A percentile compares a stretch with the other conserved stretches of the same genome.
Evolutionary conservation across 2,329 filamentous ascomycete genomes (phyloP).

Genomic region (Alternaria dauci): DNA sequence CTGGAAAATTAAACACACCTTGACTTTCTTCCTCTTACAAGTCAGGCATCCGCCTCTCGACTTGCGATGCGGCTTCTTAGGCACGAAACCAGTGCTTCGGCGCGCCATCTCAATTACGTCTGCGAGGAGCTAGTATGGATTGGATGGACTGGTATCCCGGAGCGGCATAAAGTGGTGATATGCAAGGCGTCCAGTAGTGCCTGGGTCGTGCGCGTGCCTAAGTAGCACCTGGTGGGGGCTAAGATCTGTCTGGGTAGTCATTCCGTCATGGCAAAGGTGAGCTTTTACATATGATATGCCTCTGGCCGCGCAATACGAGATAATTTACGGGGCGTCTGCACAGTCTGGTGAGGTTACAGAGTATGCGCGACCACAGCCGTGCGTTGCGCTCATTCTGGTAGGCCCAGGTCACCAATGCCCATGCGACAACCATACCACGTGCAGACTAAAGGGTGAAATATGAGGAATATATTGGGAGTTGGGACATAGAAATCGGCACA

Average conservation of each 20-base stretch:
- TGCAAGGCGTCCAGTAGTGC: conserved; percentile 6
- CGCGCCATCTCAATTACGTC: conserved; percentile 29
- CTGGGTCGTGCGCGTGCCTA: not conserved
- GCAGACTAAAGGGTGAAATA: not conserved
- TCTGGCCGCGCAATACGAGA: not conserved
- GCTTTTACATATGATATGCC: not conserved
- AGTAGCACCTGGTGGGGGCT: not conserved
- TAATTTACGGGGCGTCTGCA: not conserved
- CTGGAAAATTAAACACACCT: conserved; percentile 25
- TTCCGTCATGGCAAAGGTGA: conserved; percentile 2
- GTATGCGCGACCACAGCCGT: not conserved
- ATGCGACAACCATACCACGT: not conserved
- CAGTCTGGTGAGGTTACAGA: not conserved
- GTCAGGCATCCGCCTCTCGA: conserved; percentile 42
- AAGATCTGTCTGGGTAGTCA: conserved; percentile 1
- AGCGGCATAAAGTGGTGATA: not conserved
- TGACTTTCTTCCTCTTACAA: conserved; percentile 48
- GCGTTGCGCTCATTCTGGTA: not conserved
- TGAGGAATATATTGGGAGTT: not conserved
- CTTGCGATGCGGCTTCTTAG: conserved; percentile 46
- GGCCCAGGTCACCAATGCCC: not conserved
- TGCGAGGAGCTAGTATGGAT: not conserved
- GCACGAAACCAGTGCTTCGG: conserved; percentile 39
- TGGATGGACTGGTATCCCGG: not conserved
- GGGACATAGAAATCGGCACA: not conserved